Percentiles rank a stretch among this genome's conserved stretches.
phyloP scores from a whole-genome alignment of 495 filamentous ascomycete genomes.

The Talaromyces adpressus region DNA sequence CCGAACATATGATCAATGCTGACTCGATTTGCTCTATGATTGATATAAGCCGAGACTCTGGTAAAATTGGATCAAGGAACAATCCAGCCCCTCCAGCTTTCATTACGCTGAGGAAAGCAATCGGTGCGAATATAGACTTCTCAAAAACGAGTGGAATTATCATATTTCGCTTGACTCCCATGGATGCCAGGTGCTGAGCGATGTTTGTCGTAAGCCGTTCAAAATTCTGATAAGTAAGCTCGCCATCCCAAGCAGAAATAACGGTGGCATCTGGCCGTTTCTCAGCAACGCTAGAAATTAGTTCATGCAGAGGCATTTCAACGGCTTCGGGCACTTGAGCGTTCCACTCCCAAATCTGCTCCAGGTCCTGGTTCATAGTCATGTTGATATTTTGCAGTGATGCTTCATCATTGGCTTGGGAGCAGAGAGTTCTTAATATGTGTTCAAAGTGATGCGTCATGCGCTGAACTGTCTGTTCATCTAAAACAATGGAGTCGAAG shows the following conservation, averaged over 20 bases:
- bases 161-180: background rate
- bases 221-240: constrained; percentile 34
- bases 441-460: background rate
- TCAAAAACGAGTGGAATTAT: constrained; percentile 20
- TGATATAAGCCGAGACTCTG: constrained; percentile 21
- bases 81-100: constrained; percentile 40
- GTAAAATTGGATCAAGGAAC: constrained; percentile 32
- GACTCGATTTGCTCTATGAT: background rate
- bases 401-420: background rate
- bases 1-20: background rate
- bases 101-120: constrained; percentile 39
- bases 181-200: constrained; percentile 11
- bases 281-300: constrained; percentile 20
- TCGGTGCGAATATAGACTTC: constrained; percentile 28
- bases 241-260: constrained; percentile 37
- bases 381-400: background rate
- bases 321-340: constrained; percentile 15
- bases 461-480: background rate
- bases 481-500: background rate
- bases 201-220: constrained; percentile 20
- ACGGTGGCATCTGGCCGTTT: constrained; percentile 28
- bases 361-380: background rate
- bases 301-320: constrained; percentile 3
- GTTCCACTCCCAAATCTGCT: constrained; percentile 18
- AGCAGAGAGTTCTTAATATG: background rate